Conservation (phyloP, 2,329 filamentous ascomycete genomes). For the Hypoxylon sp. region DNA sequence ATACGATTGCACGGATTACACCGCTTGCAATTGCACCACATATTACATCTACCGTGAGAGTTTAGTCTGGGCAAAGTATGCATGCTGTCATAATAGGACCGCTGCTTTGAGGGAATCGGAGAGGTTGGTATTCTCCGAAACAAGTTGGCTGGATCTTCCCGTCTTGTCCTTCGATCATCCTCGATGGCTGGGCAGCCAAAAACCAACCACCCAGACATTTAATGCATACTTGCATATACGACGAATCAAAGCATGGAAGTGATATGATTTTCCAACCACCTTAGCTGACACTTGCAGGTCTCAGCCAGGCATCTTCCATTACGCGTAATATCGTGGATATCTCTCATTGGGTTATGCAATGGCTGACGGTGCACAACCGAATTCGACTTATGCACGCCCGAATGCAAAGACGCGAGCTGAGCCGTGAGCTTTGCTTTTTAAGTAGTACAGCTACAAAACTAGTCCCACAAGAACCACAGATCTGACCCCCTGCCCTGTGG, state of each 20-base stretch:
- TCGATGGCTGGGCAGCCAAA: slow-evolving; percentile 38
- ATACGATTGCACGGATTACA: slow-evolving; percentile 31
- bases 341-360: slow-evolving; percentile 49
- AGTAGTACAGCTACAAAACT: slow-evolving; percentile 24
- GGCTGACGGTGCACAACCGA: slow-evolving; percentile 39
- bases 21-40: slow-evolving; percentile 26
- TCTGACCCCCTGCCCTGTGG: slow-evolving; percentile 21
- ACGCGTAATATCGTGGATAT: slow-evolving; percentile 51
- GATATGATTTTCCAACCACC: slow-evolving; percentile 42
- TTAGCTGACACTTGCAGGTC: slow-evolving; percentile 45
- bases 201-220: slow-evolving; percentile 34
- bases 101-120: slow-evolving; percentile 29
- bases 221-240: slow-evolving; percentile 32
- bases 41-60: slow-evolving; percentile 27
- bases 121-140: slow-evolving; percentile 39
- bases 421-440: slow-evolving; percentile 43
- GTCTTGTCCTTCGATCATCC: slow-evolving; percentile 23
- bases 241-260: slow-evolving; percentile 35
- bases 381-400: slow-evolving; percentile 50
- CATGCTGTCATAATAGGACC: slow-evolving; percentile 16
- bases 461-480: slow-evolving; percentile 30
- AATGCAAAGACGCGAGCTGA: slow-evolving; percentile 46
- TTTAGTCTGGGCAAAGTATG: neutral
- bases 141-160: slow-evolving; percentile 9
- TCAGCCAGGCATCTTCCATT: slow-evolving; percentile 44